Conservation (phyloP, 1,284 basidiomycete genomes). For the Trametes polyzona region DNA sequence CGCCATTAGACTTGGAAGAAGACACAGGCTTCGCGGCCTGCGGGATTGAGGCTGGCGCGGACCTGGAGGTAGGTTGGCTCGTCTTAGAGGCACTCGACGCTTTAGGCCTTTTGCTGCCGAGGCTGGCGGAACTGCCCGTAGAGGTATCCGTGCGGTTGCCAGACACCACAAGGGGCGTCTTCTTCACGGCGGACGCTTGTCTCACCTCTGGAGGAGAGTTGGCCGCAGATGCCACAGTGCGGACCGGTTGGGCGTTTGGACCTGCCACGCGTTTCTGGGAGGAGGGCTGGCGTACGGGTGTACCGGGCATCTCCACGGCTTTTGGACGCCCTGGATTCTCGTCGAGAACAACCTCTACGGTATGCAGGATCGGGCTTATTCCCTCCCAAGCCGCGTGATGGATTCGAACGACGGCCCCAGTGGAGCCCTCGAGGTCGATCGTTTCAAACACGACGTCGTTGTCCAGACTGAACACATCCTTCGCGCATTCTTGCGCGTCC, state of each 20-base stretch:
- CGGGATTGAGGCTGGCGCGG: background rate
- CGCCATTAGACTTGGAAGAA: background rate
- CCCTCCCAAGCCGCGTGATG: slow-evolving; percentile 30
- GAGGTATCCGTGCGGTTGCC: background rate
- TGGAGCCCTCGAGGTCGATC: slow-evolving; percentile 28
- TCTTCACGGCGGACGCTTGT: background rate
- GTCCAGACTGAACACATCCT: slow-evolving; percentile 17
- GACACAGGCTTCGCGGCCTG: too few relatives aligned
- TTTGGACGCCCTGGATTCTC: background rate
- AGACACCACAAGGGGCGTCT: background rate
- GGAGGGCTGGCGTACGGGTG: slow-evolving; percentile 9
- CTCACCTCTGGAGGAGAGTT: background rate
- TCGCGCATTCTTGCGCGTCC: slow-evolving; percentile 15
- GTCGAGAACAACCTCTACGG: slow-evolving; percentile 14
- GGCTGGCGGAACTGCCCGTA: background rate
- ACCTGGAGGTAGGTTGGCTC: background rate
- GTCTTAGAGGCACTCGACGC: background rate
- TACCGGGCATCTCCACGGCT: background rate
- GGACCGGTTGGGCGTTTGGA: background rate
- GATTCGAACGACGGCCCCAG: slow-evolving; percentile 24
- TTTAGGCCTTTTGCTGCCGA: background rate
- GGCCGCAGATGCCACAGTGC: background rate
- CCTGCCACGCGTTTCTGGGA: slow-evolving; percentile 12
- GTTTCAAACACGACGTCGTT: slow-evolving; percentile 27
- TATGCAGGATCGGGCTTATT: slow-evolving; percentile 22